phyloP scores from a whole-genome alignment of 2,329 filamentous ascomycete genomes.

The Paecilomyces formosus region DNA sequence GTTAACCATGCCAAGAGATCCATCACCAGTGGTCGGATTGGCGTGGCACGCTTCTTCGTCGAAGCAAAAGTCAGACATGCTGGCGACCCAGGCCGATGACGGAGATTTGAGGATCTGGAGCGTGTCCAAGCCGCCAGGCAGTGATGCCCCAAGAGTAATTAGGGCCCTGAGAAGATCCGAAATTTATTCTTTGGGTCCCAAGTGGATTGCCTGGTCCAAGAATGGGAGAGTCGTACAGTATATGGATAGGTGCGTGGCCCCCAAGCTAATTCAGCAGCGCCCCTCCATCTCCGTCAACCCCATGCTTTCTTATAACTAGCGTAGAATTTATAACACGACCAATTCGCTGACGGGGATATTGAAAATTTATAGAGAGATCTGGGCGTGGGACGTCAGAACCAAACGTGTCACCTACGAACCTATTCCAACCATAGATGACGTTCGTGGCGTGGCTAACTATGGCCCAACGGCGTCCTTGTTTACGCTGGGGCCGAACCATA shows the following conservation, averaged over 20 bases:
- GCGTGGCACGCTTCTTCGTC: constrained; percentile 96
- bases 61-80: constrained; percentile 95
- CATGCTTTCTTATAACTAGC: background rate
- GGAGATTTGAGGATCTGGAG: constrained; percentile 96
- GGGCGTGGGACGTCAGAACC: constrained; percentile 96
- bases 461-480: constrained; percentile 88
- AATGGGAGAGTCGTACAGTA: constrained; percentile 93
- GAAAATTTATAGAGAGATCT: constrained; percentile 61
- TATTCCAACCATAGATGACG: constrained; percentile 75
- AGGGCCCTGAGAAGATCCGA: constrained; percentile 77
- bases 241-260: constrained; percentile 68
- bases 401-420: constrained; percentile 88
- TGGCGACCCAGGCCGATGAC: constrained; percentile 85
- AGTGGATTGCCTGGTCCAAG: constrained; percentile 98
- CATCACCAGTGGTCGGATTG: constrained; percentile 78
- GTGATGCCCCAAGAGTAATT: constrained; percentile 77
- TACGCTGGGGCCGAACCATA: constrained; percentile 79
- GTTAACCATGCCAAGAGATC: constrained; percentile 71
- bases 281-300: constrained; percentile 2
- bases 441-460: constrained; percentile 78
- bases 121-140: constrained; percentile 69
- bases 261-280: background rate
- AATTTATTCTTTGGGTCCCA: constrained; percentile 64
- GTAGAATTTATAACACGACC: background rate
- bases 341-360: background rate